Conservation (phyloP, 1,284 basidiomycete species). For the Microbotryum violaceum region DNA sequence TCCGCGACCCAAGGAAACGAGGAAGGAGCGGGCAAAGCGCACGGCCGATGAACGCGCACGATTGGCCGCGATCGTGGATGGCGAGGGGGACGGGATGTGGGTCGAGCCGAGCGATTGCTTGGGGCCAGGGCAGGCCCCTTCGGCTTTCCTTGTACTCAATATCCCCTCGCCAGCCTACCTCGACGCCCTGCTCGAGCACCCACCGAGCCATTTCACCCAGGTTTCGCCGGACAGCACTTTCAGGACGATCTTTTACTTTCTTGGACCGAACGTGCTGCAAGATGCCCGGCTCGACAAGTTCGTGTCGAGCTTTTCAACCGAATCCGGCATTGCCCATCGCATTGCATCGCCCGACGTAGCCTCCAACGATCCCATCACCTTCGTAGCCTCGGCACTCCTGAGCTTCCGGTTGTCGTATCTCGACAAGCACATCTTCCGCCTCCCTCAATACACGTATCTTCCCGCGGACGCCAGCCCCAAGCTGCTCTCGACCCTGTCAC, state of each 20-base stretch:
- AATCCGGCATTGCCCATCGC: constrained; percentile 45
- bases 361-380: constrained; percentile 60
- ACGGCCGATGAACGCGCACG: neutral
- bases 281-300: neutral
- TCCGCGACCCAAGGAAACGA: constrained; percentile 2
- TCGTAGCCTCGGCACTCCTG: constrained; percentile 63
- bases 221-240: constrained; percentile 2
- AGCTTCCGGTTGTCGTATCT: constrained; percentile 65
- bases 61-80: constrained; percentile 1
- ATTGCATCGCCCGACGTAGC: constrained; percentile 58
- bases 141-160: constrained; percentile 29
- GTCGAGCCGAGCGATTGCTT: constrained; percentile 26
- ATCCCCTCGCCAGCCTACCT: constrained; percentile 16
- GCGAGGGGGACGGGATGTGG: constrained; percentile 26
- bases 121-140: constrained; percentile 10
- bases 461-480: neutral
- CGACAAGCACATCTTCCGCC: constrained; percentile 64
- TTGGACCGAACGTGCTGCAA: constrained; percentile 13
- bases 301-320: neutral
- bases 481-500: neutral
- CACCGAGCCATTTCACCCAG: neutral
- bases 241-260: constrained; percentile 21
- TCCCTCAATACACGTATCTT: constrained; percentile 50
- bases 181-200: neutral
- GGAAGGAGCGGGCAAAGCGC: constrained; percentile 3